A percentile compares a stretch with the other conserved stretches of the same genome.
These are phyloP conservation scores for Galerina sulciceps DNA, from an alignment of 768 basidiomycete genomes.

Conservation along the genomic window DNA sequence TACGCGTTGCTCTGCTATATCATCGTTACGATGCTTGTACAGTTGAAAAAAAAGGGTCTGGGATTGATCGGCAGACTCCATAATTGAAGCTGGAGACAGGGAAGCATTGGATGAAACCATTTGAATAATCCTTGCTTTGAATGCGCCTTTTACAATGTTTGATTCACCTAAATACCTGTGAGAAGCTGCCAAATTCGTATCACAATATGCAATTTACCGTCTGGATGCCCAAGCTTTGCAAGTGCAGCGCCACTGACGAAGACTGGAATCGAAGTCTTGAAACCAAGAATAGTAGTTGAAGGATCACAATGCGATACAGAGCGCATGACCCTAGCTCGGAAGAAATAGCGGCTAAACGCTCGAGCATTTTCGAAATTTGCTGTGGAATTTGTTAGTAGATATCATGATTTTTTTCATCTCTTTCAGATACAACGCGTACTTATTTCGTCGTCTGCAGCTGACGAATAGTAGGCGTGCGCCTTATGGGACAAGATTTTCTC, in stretches of 20 bases:
- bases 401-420: background rate
- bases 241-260: conserved; percentile 86
- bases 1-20: conserved; percentile 69
- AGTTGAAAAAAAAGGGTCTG: conserved; percentile 83
- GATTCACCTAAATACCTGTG: conserved; percentile 62
- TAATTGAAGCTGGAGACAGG: conserved; percentile 65
- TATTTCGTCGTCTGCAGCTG: conserved; percentile 85
- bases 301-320: conserved; percentile 66
- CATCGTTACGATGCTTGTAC: conserved; percentile 79
- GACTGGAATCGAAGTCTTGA: conserved; percentile 72
- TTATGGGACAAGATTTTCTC: conserved; percentile 72
- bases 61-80: conserved; percentile 52
- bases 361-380: conserved; percentile 71
- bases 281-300: conserved; percentile 76
- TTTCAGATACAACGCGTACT: conserved; percentile 46
- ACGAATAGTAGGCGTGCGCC: conserved; percentile 84
- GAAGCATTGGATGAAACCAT: conserved; percentile 86
- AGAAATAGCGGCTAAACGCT: conserved; percentile 88
- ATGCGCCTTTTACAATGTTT: conserved; percentile 78
- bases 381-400: conserved; percentile 26
- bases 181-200: background rate
- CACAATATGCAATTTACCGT: conserved; percentile 39
- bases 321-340: conserved; percentile 81
- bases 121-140: conserved; percentile 73
- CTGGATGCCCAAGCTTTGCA: conserved; percentile 86